These are phyloP conservation scores for Candida berthetii DNA, from an alignment of 805 yeast species.

Conservation along the genomic window DNA sequence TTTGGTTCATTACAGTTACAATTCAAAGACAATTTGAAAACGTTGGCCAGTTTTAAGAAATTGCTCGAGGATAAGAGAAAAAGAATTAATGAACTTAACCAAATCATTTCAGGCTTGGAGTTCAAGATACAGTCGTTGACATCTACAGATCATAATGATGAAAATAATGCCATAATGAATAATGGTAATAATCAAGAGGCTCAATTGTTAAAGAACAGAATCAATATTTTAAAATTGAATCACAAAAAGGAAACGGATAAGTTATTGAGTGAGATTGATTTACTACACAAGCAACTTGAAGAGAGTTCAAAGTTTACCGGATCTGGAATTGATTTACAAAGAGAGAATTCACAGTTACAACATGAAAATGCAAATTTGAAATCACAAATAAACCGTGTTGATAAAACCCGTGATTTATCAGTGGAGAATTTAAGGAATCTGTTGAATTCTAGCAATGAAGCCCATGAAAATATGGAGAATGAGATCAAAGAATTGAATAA, in stretches of 20 bases:
- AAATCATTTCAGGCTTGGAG: constrained; percentile 9
- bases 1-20: constrained; percentile 6
- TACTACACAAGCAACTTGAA: constrained; percentile 1
- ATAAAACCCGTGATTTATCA: constrained; percentile 7
- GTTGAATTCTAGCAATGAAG: constrained; percentile 9
- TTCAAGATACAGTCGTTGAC: constrained; percentile 4
- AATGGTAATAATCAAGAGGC: constrained; percentile 11
- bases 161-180: neutral
- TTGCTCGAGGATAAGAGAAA: constrained; percentile 12
- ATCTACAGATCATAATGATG: constrained; percentile 3
- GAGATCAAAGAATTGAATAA: constrained; percentile 20
- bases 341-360: constrained; percentile 10
- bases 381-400: constrained; percentile 6
- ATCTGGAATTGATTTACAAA: constrained; percentile 5
- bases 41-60: constrained; percentile 8
- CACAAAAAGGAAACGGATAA: constrained; percentile 6
- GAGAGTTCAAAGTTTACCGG: too few relatives aligned
- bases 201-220: constrained; percentile 13
- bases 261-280: constrained; percentile 12
- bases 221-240: constrained; percentile 13
- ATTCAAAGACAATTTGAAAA: constrained; percentile 9
- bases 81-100: constrained; percentile 8
- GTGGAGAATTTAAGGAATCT: constrained; percentile 6
- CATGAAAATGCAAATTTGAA: constrained; percentile 10
- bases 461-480: constrained; percentile 12